These are phyloP conservation scores for Yueomyces sp. DNA, from an alignment of 805 yeast species.

Conservation along the genomic window DNA sequence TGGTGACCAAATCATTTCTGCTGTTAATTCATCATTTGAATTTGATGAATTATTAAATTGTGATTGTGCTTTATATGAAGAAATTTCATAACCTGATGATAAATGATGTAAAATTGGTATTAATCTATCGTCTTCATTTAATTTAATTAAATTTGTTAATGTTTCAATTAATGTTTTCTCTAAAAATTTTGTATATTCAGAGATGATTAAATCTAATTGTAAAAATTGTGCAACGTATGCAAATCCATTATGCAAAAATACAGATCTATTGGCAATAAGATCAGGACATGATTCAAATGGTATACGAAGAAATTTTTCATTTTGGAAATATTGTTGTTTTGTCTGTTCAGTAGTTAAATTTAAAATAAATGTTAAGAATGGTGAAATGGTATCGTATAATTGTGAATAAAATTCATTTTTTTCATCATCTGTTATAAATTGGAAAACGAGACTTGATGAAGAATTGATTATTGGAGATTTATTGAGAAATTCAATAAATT, in stretches of 20 bases:
- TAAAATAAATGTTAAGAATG: conserved; percentile 22
- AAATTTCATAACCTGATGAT: conserved; percentile 54
- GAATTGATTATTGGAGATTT: conserved; percentile 39
- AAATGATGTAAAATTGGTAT: conserved; percentile 73
- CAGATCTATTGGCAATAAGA: conserved; percentile 59
- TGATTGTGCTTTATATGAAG: conserved; percentile 26
- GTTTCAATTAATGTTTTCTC: conserved; percentile 45
- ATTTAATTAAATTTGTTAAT: conserved; percentile 62
- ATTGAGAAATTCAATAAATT: conserved; percentile 52
- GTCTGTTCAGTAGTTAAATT: conserved; percentile 32
- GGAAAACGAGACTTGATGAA: conserved; percentile 8
- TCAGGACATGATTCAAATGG: conserved; percentile 81
- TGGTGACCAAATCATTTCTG: conserved; percentile 42
- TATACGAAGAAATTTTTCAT: conserved; percentile 64
- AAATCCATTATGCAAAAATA: conserved; percentile 50
- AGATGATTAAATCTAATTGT: conserved; percentile 56
- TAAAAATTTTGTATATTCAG: conserved; percentile 50
- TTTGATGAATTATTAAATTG: conserved; percentile 19
- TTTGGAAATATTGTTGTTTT: conserved; percentile 34
- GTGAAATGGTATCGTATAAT: conserved; percentile 42
- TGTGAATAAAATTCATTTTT: conserved; percentile 34
- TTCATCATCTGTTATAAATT: conserved; percentile 51
- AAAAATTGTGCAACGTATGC: conserved; percentile 79
- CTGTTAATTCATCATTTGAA: conserved; percentile 40
- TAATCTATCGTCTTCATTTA: conserved; percentile 86